Percentiles rank a stretch among this genome's conserved stretches.
These are phyloP conservation scores for Trametes sp. DNA, from an alignment of 1,284 basidiomycete genomes.

Conservation along the genomic window DNA sequence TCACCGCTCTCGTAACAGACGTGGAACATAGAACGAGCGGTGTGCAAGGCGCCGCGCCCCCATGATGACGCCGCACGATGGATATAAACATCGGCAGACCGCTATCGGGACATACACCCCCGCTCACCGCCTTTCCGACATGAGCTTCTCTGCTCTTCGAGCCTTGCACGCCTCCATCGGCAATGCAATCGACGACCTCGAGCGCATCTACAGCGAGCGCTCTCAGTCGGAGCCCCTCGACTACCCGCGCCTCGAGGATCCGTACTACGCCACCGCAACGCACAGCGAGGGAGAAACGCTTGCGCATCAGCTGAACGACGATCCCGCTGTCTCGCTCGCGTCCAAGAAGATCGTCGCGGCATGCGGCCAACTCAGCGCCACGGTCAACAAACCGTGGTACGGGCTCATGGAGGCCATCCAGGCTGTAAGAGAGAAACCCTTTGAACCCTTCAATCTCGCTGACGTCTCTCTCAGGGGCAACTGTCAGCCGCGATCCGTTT, in stretches of 20 bases:
- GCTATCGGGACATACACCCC: not conserved
- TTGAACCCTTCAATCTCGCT: not conserved
- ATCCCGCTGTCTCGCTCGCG: slow-evolving; percentile 60
- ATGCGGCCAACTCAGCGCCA: slow-evolving; percentile 63
- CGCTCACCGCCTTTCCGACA: not conserved
- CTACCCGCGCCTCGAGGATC: slow-evolving; percentile 65
- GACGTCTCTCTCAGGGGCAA: slow-evolving; percentile 3
- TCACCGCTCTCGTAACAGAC: not conserved
- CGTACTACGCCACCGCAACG: slow-evolving; percentile 51
- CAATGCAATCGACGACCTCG: slow-evolving; percentile 71
- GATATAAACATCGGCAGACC: not conserved
- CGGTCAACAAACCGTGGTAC: slow-evolving; percentile 51
- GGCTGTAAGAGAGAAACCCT: slow-evolving; percentile 9
- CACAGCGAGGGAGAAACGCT: slow-evolving; percentile 28
- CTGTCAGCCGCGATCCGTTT: slow-evolving; percentile 12
- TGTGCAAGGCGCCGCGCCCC: not conserved
- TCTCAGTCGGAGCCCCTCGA: slow-evolving; percentile 45
- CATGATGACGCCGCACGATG: not conserved
- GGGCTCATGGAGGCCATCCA: slow-evolving; percentile 23
- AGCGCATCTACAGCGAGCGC: slow-evolving; percentile 56
- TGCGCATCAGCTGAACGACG: slow-evolving; percentile 57
- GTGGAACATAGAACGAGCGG: not conserved
- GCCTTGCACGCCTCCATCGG: slow-evolving; percentile 72
- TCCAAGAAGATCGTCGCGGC: slow-evolving; percentile 68
- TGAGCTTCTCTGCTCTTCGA: slow-evolving; percentile 68